phyloP scores from a whole-genome alignment of 257 asterid species.

The Solanum dulcamara region DNA sequence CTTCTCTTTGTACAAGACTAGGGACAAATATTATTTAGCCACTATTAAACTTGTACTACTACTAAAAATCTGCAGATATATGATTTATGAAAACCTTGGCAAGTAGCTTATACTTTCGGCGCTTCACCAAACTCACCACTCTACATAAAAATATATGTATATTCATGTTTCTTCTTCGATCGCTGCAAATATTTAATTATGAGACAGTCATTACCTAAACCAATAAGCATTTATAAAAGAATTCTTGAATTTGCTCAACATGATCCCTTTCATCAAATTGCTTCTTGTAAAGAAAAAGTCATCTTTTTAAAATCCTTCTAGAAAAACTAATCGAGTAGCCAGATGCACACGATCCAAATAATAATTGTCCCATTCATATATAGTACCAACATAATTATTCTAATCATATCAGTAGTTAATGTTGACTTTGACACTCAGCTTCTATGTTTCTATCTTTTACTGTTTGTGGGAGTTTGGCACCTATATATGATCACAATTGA shows the following conservation, averaged over 20 bases:
- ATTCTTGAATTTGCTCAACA: background rate
- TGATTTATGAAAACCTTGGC: background rate
- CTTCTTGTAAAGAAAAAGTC: background rate
- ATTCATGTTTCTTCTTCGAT: background rate
- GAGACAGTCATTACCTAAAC: background rate
- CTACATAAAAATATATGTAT: background rate
- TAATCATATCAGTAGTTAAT: background rate
- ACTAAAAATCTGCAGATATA: background rate
- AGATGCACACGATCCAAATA: background rate
- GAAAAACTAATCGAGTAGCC: background rate
- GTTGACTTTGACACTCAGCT: background rate
- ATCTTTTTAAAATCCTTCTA: background rate
- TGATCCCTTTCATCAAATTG: background rate
- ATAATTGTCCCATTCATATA: background rate
- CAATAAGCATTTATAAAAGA: background rate
- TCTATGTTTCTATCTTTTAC: background rate
- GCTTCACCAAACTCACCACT: background rate
- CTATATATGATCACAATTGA: background rate
- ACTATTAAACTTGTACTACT: background rate
- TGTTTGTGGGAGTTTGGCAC: background rate
- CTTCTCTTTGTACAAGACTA: background rate
- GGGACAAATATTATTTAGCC: background rate
- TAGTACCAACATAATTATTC: background rate
- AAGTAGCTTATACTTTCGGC: background rate
- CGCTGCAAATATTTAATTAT: background rate